Evolutionary conservation across 768 basidiomycete genomes (phyloP).

Genomic region (Dendrothele bispora): DNA sequence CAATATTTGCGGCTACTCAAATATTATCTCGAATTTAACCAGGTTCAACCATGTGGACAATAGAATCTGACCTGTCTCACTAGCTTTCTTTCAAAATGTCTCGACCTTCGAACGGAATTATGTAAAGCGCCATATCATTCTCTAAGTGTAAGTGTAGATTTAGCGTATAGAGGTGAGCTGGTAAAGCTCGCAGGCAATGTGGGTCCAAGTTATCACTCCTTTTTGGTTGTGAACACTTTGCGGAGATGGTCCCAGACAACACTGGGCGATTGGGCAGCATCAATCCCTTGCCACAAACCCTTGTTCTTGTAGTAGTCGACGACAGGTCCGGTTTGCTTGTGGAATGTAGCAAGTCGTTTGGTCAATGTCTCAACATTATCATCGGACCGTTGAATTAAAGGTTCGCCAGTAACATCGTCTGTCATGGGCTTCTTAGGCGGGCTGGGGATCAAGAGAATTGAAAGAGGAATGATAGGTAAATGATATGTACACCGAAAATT

Average conservation of each 20-base stretch:
- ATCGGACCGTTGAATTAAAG: slow-evolving; percentile 94
- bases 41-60: too few species aligned
- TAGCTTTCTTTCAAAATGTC: too few species aligned
- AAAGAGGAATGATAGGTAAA: slow-evolving; percentile 6
- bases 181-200: too few species aligned
- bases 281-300: slow-evolving; percentile 87
- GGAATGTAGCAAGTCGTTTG: slow-evolving; percentile 88
- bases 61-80: too few species aligned
- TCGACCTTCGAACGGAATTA: too few species aligned
- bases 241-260: slow-evolving; percentile 88
- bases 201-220: too few species aligned
- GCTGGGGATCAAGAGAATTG: slow-evolving; percentile 46
- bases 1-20: too few species aligned
- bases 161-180: too few species aligned
- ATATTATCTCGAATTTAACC: too few species aligned
- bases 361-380: slow-evolving; percentile 95
- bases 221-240: slow-evolving; percentile 70
- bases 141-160: too few species aligned
- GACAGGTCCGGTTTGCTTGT: slow-evolving; percentile 93
- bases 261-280: slow-evolving; percentile 90
- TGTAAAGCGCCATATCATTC: too few species aligned
- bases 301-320: slow-evolving; percentile 94
- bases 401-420: slow-evolving; percentile 95
- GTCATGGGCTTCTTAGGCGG: slow-evolving; percentile 95
- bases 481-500: slow-evolving; percentile 4